phyloP scores from a whole-genome alignment of 164 flowering plant genomes.

The Saururus chinensis region DNA sequence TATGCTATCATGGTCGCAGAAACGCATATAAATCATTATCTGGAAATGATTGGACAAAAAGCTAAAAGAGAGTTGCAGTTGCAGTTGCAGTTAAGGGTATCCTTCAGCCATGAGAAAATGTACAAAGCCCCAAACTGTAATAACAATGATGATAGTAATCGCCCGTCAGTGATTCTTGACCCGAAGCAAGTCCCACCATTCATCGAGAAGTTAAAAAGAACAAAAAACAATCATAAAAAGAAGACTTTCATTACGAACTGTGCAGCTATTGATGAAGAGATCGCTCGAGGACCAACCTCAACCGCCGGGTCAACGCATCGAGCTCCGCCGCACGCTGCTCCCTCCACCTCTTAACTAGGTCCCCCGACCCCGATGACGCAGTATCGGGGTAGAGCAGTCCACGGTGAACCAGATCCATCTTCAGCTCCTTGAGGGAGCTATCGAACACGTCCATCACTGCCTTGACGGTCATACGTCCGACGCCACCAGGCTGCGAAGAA shows the following conservation, averaged over 20 bases:
- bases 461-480: constrained; percentile 8
- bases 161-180: neutral
- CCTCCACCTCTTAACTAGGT: constrained; percentile 32
- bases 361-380: constrained; percentile 3
- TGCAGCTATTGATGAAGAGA: constrained; percentile 6
- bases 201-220: neutral
- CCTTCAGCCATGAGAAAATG: neutral
- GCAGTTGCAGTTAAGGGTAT: neutral
- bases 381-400: constrained; percentile 9
- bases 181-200: neutral
- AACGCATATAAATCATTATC: too few species aligned
- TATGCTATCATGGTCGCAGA: too few species aligned
- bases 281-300: constrained; percentile 52
- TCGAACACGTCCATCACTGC: constrained; percentile 19
- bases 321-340: constrained; percentile 40
- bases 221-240: neutral
- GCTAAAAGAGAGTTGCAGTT: too few species aligned
- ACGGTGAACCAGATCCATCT: constrained; percentile 6
- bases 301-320: constrained; percentile 36
- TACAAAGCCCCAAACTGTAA: neutral
- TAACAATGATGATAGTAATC: neutral
- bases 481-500: constrained; percentile 4
- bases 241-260: neutral
- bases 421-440: constrained; percentile 12
- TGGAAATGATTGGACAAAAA: too few species aligned